Percentiles rank a stretch among this genome's conserved stretches.
Conservation (phyloP, 805 yeast species). For the Teunomyces funiuensis region DNA sequence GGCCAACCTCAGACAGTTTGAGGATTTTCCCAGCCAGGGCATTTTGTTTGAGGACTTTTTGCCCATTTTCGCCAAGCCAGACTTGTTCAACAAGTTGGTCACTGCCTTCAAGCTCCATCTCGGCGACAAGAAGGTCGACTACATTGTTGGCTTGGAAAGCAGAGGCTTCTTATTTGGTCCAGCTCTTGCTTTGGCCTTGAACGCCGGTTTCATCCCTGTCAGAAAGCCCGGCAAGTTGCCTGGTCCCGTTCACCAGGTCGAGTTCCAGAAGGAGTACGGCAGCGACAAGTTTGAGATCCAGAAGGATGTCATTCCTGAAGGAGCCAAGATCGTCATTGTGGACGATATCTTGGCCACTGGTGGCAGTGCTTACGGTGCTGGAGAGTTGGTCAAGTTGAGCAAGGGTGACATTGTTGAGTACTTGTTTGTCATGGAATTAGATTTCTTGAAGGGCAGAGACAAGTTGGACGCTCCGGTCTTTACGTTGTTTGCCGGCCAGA, state of each 20-base stretch:
- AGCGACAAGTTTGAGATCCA: slow-evolving; percentile 87
- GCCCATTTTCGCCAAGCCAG: slow-evolving; percentile 87
- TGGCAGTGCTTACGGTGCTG: slow-evolving; percentile 94
- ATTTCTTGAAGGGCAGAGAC: slow-evolving; percentile 91
- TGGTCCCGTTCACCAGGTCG: slow-evolving; percentile 72
- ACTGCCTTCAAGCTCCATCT: slow-evolving; percentile 79
- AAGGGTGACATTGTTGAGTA: slow-evolving; percentile 78
- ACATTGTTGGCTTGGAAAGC: slow-evolving; percentile 90
- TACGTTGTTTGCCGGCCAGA: slow-evolving; percentile 84
- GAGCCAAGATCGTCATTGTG: slow-evolving; percentile 79
- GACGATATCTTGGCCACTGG: slow-evolving; percentile 99
- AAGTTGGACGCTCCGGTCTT: slow-evolving; percentile 83
- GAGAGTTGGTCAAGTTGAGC: slow-evolving; percentile 66
- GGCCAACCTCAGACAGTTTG: slow-evolving; percentile 61
- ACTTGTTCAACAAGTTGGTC: slow-evolving; percentile 74
- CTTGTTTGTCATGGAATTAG: slow-evolving; percentile 89
- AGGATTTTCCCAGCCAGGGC: slow-evolving; percentile 93
- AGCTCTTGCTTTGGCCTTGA: slow-evolving; percentile 82
- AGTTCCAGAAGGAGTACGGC: slow-evolving; percentile 90
- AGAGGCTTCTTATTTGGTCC: slow-evolving; percentile 98
- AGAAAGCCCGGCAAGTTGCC: slow-evolving; percentile 96
- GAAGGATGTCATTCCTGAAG: slow-evolving; percentile 72
- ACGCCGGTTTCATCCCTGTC: slow-evolving; percentile 90
- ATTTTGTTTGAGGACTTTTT: slow-evolving; percentile 92
- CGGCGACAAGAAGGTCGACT: slow-evolving; percentile 70